phyloP scores from a whole-genome alignment of 2,329 filamentous ascomycete genomes.

The Lachnellula suecica region DNA sequence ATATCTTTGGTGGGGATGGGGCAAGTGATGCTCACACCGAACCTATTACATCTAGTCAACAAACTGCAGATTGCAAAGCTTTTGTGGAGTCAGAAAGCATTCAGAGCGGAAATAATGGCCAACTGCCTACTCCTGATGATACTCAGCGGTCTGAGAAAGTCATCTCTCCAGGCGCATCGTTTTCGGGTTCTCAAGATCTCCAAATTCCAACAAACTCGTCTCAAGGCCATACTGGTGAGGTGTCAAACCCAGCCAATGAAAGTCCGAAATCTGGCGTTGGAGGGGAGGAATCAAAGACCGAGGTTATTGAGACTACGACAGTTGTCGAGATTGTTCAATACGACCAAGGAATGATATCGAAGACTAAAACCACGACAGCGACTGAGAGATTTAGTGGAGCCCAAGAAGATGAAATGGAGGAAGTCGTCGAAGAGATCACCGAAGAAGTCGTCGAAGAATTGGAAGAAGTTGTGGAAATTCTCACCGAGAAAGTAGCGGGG shows the following conservation, averaged over 20 bases:
- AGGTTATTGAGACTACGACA: not conserved
- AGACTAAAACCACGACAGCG: not conserved
- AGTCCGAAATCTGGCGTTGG: not conserved
- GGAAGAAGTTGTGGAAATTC: not conserved
- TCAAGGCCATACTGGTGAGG: no score
- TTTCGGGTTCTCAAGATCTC: conserved; percentile 4
- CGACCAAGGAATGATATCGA: no score
- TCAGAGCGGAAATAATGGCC: conserved; percentile 5
- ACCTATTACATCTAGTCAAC: not conserved
- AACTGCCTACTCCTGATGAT: conserved; percentile 28
- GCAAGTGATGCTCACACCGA: conserved; percentile 16
- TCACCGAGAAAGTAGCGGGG: not conserved
- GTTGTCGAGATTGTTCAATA: no score
- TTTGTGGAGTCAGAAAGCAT: not conserved
- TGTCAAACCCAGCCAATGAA: not conserved
- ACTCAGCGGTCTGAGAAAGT: conserved; percentile 20
- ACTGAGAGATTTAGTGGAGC: not conserved
- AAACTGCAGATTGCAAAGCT: not conserved
- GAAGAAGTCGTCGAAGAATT: not conserved
- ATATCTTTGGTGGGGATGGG: conserved; percentile 20
- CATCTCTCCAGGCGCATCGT: conserved; percentile 14
- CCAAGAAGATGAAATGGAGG: not conserved
- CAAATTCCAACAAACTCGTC: not conserved
- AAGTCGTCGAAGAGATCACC: not conserved
- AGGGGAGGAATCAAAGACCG: not conserved